Evolutionary conservation across 2,329 filamentous ascomycete species (phyloP), one percentile per base, ranked within the genome.

Genomic region (Pseudogymnoascus sp.): DNA sequence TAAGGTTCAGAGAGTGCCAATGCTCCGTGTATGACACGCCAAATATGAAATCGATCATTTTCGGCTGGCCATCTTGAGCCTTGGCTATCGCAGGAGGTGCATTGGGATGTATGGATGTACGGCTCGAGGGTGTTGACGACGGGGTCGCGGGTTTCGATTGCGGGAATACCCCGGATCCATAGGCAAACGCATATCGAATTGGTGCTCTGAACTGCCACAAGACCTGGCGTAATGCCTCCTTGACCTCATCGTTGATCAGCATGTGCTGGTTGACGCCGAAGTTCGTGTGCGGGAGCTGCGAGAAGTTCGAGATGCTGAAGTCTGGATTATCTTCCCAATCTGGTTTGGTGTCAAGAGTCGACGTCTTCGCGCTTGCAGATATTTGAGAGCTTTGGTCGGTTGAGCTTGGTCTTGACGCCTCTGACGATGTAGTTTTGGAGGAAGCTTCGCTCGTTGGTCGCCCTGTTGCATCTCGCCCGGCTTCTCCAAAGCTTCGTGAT

Each of bases 31-130:
- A 91, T 1, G 90, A 91, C 10, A 97, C 93, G 26, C 93, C 95
- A 74, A 99, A 95, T 69, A 99, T 96, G 74, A 99, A 96, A 77
- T 99, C 95, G 67, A 99, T 96, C 87, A 97, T 96, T 78, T 97
- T 97, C 11, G 91, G 91, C 0, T 87, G 87, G 31, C 91, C 90
- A 70, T 91, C 87, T 76, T 97, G 93, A 68, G 92, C 90, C 69
- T 91, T 90, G 68, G 89, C 81, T 7, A 97, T 87, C 0, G 91
- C 90, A 62, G 86, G 81, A 0, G 92, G 91, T 1, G 93, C 87
- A 66, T 92, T 87, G 6, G 93, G 88, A 72, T 97, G 93, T 23
- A 93, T 84, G 19, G 87, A 85, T 15, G 70, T 65, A 76, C 80
- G 67, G 78, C 80, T 84, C 79, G 61, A 87, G 78, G 65, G 78